phyloP scores from a whole-genome alignment of 305 asterid species.

The Withania somnifera region DNA sequence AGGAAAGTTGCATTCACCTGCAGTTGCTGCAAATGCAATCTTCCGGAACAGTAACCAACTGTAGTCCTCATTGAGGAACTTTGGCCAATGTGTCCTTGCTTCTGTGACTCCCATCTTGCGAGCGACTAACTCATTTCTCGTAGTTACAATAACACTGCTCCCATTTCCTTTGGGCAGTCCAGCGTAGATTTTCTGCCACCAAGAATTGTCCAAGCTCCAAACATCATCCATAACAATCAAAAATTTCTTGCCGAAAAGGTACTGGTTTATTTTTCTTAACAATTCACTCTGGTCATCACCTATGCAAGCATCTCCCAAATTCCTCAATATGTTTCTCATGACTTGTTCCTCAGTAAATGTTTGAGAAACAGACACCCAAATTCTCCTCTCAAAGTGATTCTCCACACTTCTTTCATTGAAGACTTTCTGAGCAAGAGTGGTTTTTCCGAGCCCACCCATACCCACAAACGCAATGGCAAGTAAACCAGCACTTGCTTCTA shows the following conservation, averaged over 20 bases:
- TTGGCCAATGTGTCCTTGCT: slow-evolving; percentile 23
- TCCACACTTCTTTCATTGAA: slow-evolving; percentile 15
- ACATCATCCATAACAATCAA: slow-evolving; percentile 27
- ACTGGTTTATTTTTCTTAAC: slow-evolving; percentile 21
- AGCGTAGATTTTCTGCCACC: slow-evolving; percentile 16
- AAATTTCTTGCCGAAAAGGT: slow-evolving; percentile 21
- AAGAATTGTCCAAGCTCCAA: slow-evolving; percentile 15
- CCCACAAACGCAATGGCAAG: slow-evolving; percentile 27
- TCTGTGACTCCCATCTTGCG: slow-evolving; percentile 21
- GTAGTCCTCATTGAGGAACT: slow-evolving; percentile 18
- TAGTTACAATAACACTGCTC: slow-evolving; percentile 26
- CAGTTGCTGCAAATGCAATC: slow-evolving; percentile 24
- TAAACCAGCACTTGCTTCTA: slow-evolving; percentile 16
- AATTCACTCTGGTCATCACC: slow-evolving; percentile 23
- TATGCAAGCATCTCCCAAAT: slow-evolving; percentile 23
- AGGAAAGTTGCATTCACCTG: slow-evolving; percentile 8
- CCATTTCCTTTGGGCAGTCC: slow-evolving; percentile 28
- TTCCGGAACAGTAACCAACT: slow-evolving; percentile 24
- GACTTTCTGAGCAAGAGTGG: slow-evolving; percentile 23
- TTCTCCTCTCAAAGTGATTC: slow-evolving; percentile 21
- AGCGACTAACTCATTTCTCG: slow-evolving; percentile 22
- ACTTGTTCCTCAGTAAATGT: slow-evolving; percentile 24
- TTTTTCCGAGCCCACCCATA: slow-evolving; percentile 29
- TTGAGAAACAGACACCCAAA: slow-evolving; percentile 30
- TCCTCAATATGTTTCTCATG: slow-evolving; percentile 28